Base-by-base conservation (phyloP, 768 basidiomycete species). In the Suillus variegatus region DNA sequence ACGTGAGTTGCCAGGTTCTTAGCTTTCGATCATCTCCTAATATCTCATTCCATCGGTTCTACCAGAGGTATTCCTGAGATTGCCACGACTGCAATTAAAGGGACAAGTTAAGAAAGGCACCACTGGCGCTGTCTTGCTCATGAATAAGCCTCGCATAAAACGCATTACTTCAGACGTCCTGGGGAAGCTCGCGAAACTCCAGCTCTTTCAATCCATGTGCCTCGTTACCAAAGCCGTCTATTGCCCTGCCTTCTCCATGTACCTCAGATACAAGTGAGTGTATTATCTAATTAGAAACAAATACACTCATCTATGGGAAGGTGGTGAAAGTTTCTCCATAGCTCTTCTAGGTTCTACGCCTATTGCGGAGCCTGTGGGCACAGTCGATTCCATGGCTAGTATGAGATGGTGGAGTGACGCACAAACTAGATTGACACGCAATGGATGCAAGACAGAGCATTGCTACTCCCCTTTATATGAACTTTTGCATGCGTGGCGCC, bases 191-290 rank as follows among this genome's bases (percentile, higher is more conserved):
- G 13, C 56, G 16, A 14, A 2, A 1, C 25, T 57, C 10, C 14
- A 6, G 22, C 56, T 40, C 22, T 38, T 57, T 40, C 13, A 25
- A 2, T 8, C 22, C n/a, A 25, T 25, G 38, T 38, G 40, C 25
- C 35, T 57, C 13, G 38, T 57, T 4, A 57, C 38, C 22, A 57
- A 25, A 16, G 38, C 16, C 14, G 40, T 57, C 4, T 40, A 40
- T 57, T 57, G 56, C 14, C 56, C 56, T 25, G 56, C 56, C 7
- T 57, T 25, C 36, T 57, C 38, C n/a, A 12, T 57, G 38, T 18
- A 57, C 22, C 56, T 57, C 56, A 40, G 56, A 57, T 25, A 57
- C n/a, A 56, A 57, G 56, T 57, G 13, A 25, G 56, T 57, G 8
- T 16, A 22, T 22, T 57, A 25, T 57, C 22, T 2, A 22, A 22